Percentiles rank a stretch among this genome's conserved stretches.
phyloP scores from a whole-genome alignment of 225 moss, liverwort and hornwort genomes.

The Climacium dendroides region DNA sequence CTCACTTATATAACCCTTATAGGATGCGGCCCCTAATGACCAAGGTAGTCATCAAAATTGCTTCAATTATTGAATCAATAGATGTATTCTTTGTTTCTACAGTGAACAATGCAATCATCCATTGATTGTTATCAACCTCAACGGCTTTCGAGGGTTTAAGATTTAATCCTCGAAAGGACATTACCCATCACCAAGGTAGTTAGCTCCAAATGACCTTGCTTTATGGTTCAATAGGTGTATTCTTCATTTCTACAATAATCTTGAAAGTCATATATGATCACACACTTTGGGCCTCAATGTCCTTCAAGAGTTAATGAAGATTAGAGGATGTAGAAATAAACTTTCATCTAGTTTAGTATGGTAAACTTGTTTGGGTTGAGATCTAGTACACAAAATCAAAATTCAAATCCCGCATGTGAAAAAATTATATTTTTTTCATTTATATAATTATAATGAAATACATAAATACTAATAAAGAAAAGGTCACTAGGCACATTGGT shows the following conservation, averaged over 20 bases:
- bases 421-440: background rate
- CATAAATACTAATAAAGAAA: background rate
- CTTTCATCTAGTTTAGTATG: background rate
- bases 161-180: too few relatives aligned
- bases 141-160: too few relatives aligned
- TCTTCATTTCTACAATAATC: background rate
- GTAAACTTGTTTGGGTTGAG: background rate
- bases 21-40: too few relatives aligned
- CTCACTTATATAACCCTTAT: too few relatives aligned
- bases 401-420: background rate
- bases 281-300: rapidly evolving
- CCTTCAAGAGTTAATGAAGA: background rate
- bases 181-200: too few relatives aligned
- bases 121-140: too few relatives aligned
- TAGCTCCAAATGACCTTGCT: background rate
- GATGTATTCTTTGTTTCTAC: too few relatives aligned
- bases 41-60: too few relatives aligned
- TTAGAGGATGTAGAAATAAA: background rate
- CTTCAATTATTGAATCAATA: too few relatives aligned
- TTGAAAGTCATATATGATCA: background rate
- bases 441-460: background rate
- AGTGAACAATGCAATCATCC: too few relatives aligned
- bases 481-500: background rate
- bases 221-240: background rate
- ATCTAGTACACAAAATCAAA: background rate